Conservation (phyloP, 1,284 basidiomycete genomes). For the Sporisorium scitamineum region DNA sequence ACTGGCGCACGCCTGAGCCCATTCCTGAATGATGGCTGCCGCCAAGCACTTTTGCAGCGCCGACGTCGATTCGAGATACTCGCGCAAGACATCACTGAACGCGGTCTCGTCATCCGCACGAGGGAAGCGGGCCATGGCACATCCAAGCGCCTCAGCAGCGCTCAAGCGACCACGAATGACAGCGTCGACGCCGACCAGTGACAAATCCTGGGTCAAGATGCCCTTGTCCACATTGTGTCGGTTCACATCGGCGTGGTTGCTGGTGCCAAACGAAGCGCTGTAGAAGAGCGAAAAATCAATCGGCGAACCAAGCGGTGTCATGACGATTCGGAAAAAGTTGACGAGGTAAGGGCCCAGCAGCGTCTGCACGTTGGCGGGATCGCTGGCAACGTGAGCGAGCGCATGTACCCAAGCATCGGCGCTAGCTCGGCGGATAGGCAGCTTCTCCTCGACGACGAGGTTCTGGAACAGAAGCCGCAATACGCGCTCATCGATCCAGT, state of each 20-base stretch:
- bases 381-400: conserved; percentile 70
- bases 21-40: conserved; percentile 89
- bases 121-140: conserved; percentile 79
- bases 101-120: conserved; percentile 49
- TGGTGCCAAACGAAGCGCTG: conserved; percentile 68
- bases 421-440: conserved; percentile 84
- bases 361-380: conserved; percentile 30
- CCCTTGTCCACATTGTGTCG: conserved; percentile 93
- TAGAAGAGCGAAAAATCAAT: conserved; percentile 81
- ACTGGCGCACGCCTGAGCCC: conserved; percentile 74
- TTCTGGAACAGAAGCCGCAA: conserved; percentile 93
- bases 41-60: conserved; percentile 91
- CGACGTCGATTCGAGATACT: conserved; percentile 86
- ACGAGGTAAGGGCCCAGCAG: conserved; percentile 65
- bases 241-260: conserved; percentile 63
- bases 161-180: conserved; percentile 86
- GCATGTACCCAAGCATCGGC: conserved; percentile 83
- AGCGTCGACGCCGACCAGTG: conserved; percentile 82
- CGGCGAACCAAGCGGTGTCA: conserved; percentile 88
- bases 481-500: conserved; percentile 85
- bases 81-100: conserved; percentile 76
- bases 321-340: conserved; percentile 77
- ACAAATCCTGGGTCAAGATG: conserved; percentile 90
- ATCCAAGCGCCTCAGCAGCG: conserved; percentile 83
- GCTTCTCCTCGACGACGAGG: conserved; percentile 89